These are phyloP conservation scores for Moniliella sp. DNA, from an alignment of 1,284 basidiomycete species.

Conservation along the genomic window DNA sequence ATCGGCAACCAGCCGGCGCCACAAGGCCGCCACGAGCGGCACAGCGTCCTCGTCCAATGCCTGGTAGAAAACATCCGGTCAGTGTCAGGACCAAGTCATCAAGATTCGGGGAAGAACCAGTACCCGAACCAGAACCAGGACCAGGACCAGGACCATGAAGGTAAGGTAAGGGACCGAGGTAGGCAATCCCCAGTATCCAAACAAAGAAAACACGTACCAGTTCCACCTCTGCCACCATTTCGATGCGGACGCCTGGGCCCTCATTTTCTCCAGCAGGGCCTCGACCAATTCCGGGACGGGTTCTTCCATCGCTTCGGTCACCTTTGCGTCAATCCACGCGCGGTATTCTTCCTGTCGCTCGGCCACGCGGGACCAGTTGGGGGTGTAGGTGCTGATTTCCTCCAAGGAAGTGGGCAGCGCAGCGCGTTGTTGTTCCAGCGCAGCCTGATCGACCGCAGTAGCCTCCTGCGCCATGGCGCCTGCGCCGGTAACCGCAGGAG, in stretches of 20 bases:
- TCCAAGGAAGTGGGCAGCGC: neutral
- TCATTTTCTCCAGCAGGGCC: neutral
- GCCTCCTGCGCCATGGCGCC: neutral
- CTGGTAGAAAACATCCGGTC: too few relatives aligned
- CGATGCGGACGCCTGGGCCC: neutral
- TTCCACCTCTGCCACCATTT: neutral
- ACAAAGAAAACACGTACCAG: too few relatives aligned
- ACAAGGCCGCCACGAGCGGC: neutral
- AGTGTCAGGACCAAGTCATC: too few relatives aligned
- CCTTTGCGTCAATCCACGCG: too few relatives aligned
- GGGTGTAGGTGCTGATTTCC: too few relatives aligned
- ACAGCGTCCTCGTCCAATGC: neutral
- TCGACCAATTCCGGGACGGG: neutral
- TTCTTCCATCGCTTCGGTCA: too few relatives aligned
- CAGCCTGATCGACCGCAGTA: slow-evolving; percentile 12
- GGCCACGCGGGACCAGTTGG: too few relatives aligned
- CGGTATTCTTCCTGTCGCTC: too few relatives aligned
- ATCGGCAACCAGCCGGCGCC: neutral
- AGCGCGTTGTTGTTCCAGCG: slow-evolving; percentile 1
- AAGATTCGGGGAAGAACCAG: too few relatives aligned
- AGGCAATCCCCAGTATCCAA: neutral
- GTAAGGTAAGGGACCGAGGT: neutral
- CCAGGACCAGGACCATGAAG: neutral
- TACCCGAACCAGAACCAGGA: too few relatives aligned
- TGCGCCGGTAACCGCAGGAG: slow-evolving; percentile 1